A percentile compares a stretch with the other conserved stretches of the same genome.
phyloP scores from a whole-genome alignment of 306 rosid species.

The Ochetophila trinervis region DNA sequence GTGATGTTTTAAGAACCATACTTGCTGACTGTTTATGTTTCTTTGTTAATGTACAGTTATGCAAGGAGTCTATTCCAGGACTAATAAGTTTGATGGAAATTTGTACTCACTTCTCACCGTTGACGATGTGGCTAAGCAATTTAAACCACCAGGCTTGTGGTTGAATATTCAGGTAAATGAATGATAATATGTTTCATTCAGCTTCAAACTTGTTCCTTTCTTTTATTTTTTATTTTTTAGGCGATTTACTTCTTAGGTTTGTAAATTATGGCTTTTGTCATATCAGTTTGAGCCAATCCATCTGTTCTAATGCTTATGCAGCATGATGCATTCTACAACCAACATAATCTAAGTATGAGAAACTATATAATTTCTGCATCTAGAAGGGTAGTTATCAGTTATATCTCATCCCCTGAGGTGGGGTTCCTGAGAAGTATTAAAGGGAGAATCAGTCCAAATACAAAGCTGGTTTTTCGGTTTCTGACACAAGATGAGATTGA shows the following conservation, averaged over 20 bases:
- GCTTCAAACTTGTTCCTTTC: neutral
- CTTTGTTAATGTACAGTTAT: constrained; percentile 47
- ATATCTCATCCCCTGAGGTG: constrained; percentile 88
- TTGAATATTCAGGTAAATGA: constrained; percentile 77
- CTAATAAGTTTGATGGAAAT: constrained; percentile 40
- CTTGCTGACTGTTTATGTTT: constrained; percentile 20
- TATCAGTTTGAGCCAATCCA: constrained; percentile 20
- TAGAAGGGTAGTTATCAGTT: constrained; percentile 35
- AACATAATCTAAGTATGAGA: constrained; percentile 72
- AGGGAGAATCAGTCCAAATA: constrained; percentile 51
- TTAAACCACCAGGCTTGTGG: constrained; percentile 50
- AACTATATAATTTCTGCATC: constrained; percentile 48
- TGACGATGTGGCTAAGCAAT: constrained; percentile 28
- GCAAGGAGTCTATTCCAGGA: constrained; percentile 60
- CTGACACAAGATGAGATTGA: constrained; percentile 39
- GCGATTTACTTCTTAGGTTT: neutral
- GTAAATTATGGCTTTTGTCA: constrained; percentile 1
- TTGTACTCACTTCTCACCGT: constrained; percentile 32
- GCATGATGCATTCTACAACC: constrained; percentile 64
- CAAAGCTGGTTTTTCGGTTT: constrained; percentile 72
- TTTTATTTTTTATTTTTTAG: neutral
- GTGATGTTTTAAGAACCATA: neutral
- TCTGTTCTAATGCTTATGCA: constrained; percentile 40
- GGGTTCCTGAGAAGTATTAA: constrained; percentile 61
- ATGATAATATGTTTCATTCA: constrained; percentile 1